These are phyloP conservation scores for Porcisia hertigi DNA, from an alignment of 208 protist genomes.

Conservation along the genomic window DNA sequence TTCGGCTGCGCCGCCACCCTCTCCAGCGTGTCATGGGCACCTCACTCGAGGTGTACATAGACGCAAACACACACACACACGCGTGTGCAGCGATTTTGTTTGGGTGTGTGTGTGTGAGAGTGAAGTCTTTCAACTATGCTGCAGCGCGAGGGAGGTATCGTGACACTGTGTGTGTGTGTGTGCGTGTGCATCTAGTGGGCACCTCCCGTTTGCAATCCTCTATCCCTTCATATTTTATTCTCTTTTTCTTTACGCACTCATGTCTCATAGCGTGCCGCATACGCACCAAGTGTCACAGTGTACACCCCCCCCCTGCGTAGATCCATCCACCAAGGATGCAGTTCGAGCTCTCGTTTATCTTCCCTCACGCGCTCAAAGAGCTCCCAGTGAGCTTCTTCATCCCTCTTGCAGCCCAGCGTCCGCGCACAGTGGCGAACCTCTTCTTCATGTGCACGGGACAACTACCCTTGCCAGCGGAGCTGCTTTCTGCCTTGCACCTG, in stretches of 20 bases:
- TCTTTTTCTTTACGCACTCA: neutral
- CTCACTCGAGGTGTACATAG: neutral
- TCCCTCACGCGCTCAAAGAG: conserved; percentile 45
- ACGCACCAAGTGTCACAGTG: neutral
- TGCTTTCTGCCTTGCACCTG: conserved; percentile 34
- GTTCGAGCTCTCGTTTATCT: conserved; percentile 58
- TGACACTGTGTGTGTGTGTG: neutral
- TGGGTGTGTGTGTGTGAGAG: neutral
- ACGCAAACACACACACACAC: neutral
- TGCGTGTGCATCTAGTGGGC: neutral
- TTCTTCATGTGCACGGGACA: conserved; percentile 66
- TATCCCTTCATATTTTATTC: neutral
- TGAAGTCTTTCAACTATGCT: too few species aligned
- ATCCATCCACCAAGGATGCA: conserved; percentile 40
- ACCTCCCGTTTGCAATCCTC: neutral
- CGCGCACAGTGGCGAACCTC: conserved; percentile 62
- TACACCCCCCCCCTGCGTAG: neutral
- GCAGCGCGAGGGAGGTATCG: neutral
- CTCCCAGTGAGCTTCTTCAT: conserved; percentile 47
- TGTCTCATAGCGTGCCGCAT: neutral
- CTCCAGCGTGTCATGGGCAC: neutral
- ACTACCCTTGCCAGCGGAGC: conserved; percentile 41
- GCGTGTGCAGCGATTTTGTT: neutral
- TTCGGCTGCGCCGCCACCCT: neutral
- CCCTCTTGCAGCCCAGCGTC: conserved; percentile 53